Base-by-base conservation (phyloP, 1,284 basidiomycete genomes). In the Amylostereum areolatum region DNA sequence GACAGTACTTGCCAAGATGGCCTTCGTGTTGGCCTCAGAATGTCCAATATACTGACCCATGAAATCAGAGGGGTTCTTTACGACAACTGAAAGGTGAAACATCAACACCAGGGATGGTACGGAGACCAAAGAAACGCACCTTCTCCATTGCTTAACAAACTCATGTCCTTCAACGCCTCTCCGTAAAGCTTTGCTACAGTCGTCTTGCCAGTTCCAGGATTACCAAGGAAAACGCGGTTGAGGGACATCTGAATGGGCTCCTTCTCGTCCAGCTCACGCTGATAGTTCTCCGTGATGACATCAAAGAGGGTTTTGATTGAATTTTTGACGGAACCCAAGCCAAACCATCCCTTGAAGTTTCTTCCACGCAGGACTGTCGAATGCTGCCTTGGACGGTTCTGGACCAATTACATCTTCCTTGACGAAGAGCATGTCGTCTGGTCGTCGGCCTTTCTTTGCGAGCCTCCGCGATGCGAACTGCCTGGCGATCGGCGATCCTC, bases 131-230 rank as follows among this genome's bases (percentile, higher is more conserved):
- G n/a, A 7, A 12, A 52, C 63, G 54, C 55, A 81, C 83, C 81
- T 77, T 85, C 83, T 11, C 80, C 80, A 43, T 81, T 83, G 59
- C 79, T 83, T 24, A 85, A 59, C 37, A 85, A 61, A 5, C 77
- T 75, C 0, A 85, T 59, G 51, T 84, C 80, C 0, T 73, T 71
- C 3, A 85, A 62, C 48, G 85, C 77, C 51, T 72, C 71, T 1
- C 83, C 83, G 52, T 85, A 85, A 12, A 82, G 57, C 55, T 77
- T 77, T 2, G 80, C 82, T 0, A 85, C 82, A 0, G 82, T 78
- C 3, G 82, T 85, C 58, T 85, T 85, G 0, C 83, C 83, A 2
- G 83, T 85, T 1, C 82, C 82, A 2, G 83, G 83, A 1, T 74
- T 75, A 2, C 82, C 83, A 10, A 81, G 57, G 59, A 85, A 83